Percentiles rank a stretch among this genome's conserved stretches.
Conservation (phyloP, 129 eudicot species). For the Tagetes patula region DNA sequence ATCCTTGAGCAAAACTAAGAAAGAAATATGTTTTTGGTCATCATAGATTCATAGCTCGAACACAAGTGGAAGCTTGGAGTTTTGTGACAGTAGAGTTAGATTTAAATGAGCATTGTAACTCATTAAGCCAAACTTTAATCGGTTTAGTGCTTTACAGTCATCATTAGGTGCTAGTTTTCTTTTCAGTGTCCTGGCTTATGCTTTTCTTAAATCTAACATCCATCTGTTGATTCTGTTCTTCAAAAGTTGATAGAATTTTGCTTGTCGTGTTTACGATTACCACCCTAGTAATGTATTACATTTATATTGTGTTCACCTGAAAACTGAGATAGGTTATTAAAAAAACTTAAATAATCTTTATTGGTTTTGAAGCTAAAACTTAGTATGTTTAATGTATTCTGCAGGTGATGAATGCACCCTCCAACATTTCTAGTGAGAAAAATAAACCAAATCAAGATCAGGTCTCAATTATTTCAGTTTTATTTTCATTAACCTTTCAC, state of each 20-base stretch:
- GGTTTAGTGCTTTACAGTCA: background rate
- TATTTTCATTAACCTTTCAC: background rate
- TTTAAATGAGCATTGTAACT: background rate
- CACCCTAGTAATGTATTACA: no score
- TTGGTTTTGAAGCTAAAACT: background rate
- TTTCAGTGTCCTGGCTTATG: no score
- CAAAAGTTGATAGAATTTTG: no score
- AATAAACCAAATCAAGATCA: slow-evolving; percentile 25
- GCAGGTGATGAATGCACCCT: slow-evolving; percentile 22
- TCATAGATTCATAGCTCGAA: background rate
- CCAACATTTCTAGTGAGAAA: slow-evolving; percentile 14
- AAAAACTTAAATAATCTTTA: background rate
- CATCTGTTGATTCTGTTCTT: no score
- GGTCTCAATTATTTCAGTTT: slow-evolving; percentile 21
- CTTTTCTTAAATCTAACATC: no score
- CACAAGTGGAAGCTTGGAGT: background rate
- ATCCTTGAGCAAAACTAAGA: background rate
- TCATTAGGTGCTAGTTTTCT: background rate
- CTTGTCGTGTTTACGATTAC: no score
- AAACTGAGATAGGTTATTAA: background rate
- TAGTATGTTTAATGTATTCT: background rate
- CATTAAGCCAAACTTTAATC: no score
- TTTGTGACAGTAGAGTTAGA: background rate
- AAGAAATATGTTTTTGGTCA: background rate
- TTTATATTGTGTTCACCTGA: no score